A percentile compares a stretch with the other conserved stretches of the same genome.
phyloP scores from a whole-genome alignment of 345 rosid species.

The Turnera subulata region DNA sequence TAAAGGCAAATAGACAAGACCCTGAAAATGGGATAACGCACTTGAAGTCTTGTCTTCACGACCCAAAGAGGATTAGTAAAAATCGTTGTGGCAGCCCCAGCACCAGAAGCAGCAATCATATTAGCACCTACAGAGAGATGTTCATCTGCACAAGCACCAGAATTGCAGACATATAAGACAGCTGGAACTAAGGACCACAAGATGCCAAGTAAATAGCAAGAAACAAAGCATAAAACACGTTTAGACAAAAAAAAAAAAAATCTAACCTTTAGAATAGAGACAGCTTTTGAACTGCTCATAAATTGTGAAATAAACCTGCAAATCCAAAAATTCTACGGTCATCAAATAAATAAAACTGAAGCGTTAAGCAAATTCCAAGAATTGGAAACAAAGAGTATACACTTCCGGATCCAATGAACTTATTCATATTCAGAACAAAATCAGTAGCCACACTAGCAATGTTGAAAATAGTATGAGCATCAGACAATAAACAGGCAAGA shows the following conservation, averaged over 20 bases:
- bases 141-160: slow-evolving; percentile 34
- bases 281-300: slow-evolving; percentile 79
- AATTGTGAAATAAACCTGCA: slow-evolving; percentile 77
- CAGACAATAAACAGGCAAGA: no score
- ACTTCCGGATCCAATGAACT: no score
- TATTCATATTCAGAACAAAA: not conserved
- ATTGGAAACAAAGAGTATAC: not conserved
- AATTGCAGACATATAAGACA: not conserved
- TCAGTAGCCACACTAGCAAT: not conserved
- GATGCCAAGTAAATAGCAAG: not conserved
- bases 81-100: slow-evolving; percentile 78
- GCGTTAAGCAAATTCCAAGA: not conserved
- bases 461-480: no score
- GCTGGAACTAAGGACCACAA: not conserved
- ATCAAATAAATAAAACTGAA: not conserved
- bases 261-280: slow-evolving; percentile 53
- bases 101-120: slow-evolving; percentile 82
- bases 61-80: slow-evolving; percentile 92
- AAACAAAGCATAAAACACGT: not conserved
- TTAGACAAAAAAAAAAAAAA: slow-evolving; percentile 3
- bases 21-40: slow-evolving; percentile 25
- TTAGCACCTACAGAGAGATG: slow-evolving; percentile 68
- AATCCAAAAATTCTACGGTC: slow-evolving; percentile 4
- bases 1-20: slow-evolving; percentile 1
- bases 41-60: slow-evolving; percentile 90